These are phyloP conservation scores for Zygosaccharomyces siamensis DNA, from an alignment of 805 yeast genomes.

Conservation along the genomic window DNA sequence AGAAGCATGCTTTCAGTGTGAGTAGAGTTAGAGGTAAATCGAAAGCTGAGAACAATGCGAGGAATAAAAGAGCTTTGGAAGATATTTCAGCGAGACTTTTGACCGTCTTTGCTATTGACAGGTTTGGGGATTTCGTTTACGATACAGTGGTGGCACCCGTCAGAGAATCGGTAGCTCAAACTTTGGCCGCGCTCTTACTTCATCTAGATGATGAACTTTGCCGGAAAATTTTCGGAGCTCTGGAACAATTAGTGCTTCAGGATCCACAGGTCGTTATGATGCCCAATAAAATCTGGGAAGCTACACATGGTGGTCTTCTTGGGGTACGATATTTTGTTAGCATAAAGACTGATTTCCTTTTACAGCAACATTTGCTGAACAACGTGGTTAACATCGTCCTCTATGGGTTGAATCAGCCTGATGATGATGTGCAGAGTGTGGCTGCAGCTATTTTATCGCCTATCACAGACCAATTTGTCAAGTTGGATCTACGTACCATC, in stretches of 20 bases:
- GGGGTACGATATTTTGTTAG: slow-evolving; percentile 91
- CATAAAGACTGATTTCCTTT: slow-evolving; percentile 74
- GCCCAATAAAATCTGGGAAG: slow-evolving; percentile 75
- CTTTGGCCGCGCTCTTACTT: slow-evolving; percentile 81
- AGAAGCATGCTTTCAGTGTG: slow-evolving; percentile 80
- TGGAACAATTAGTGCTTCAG: slow-evolving; percentile 70
- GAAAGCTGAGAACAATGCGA: slow-evolving; percentile 53
- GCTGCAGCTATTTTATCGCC: slow-evolving; percentile 92
- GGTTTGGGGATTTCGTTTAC: slow-evolving; percentile 95
- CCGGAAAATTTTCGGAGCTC: slow-evolving; percentile 55
- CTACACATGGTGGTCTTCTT: slow-evolving; percentile 95
- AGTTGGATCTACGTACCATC: slow-evolving; percentile 46
- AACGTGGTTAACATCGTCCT: slow-evolving; percentile 78
- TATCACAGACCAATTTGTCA: slow-evolving; percentile 81
- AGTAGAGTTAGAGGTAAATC: slow-evolving; percentile 71
- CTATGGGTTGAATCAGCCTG: slow-evolving; percentile 72
- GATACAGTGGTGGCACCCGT: slow-evolving; percentile 99
- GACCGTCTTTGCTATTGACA: slow-evolving; percentile 82
- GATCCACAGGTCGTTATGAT: slow-evolving; percentile 38
- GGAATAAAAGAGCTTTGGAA: slow-evolving; percentile 70
- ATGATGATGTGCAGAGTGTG: slow-evolving; percentile 96
- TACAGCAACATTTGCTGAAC: slow-evolving; percentile 52
- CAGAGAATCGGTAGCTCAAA: slow-evolving; percentile 92
- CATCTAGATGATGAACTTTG: slow-evolving; percentile 58
- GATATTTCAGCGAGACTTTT: slow-evolving; percentile 82